Conservation (phyloP, 805 yeast species). For the Saturnispora diversa region DNA sequence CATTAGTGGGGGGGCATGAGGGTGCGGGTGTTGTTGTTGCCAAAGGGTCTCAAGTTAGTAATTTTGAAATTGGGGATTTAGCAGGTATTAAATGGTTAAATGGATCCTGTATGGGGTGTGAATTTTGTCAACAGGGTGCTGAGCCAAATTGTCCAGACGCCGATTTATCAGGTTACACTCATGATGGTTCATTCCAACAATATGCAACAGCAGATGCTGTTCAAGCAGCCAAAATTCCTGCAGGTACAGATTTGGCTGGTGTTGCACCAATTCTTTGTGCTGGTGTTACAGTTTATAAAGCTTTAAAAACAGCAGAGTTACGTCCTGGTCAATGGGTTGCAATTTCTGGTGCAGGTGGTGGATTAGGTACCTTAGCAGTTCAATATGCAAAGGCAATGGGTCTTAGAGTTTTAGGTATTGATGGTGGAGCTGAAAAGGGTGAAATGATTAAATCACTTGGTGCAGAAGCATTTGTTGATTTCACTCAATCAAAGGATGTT, state of each 20-base stretch:
- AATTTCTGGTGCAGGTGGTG: constrained; percentile 77
- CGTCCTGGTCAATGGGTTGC: constrained; percentile 77
- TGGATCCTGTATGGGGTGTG: constrained; percentile 70
- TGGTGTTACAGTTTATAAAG: constrained; percentile 88
- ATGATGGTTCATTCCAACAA: constrained; percentile 88
- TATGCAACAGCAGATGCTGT: constrained; percentile 83
- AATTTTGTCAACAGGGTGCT: constrained; percentile 56
- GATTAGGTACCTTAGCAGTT: constrained; percentile 69
- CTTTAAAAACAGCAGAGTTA: constrained; percentile 69
- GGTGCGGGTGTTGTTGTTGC: constrained; percentile 85
- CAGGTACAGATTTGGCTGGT: constrained; percentile 64
- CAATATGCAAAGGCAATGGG: constrained; percentile 79
- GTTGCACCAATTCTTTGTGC: constrained; percentile 84
- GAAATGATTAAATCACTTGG: constrained; percentile 46
- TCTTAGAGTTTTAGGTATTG: constrained; percentile 61
- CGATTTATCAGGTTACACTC: constrained; percentile 77
- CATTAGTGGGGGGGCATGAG: constrained; percentile 83
- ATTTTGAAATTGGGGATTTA: constrained; percentile 68
- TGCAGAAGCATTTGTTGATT: constrained; percentile 57
- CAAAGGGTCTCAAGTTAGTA: constrained; percentile 57
- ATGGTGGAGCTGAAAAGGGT: constrained; percentile 66
- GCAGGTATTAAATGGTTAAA: constrained; percentile 85
- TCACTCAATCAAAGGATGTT: constrained; percentile 36
- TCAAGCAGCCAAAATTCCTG: constrained; percentile 75
- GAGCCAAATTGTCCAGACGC: constrained; percentile 70